A percentile compares a stretch with the other conserved stretches of the same genome.
Evolutionary conservation across 345 rosid species (phyloP).

Genomic region (Leavenworthia alabamica): DNA sequence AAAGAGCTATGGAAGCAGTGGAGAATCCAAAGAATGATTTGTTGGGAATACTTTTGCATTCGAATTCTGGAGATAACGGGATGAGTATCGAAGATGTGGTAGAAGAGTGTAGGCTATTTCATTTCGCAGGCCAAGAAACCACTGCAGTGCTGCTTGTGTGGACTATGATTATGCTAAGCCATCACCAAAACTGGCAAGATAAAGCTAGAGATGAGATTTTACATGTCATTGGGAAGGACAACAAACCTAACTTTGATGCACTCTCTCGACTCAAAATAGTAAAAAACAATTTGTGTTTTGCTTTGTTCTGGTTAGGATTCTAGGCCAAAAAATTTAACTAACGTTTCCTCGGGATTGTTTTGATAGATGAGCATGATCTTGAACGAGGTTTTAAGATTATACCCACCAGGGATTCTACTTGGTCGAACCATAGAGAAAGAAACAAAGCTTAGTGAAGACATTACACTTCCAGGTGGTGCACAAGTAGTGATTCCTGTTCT

Average conservation of each 20-base stretch:
- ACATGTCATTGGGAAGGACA: conserved; percentile 36
- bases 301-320: not conserved
- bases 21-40: conserved; percentile 34
- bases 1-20: conserved; percentile 31
- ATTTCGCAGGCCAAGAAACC: conserved; percentile 69
- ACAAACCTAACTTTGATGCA: conserved; percentile 30
- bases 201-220: conserved; percentile 62
- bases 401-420: conserved; percentile 26
- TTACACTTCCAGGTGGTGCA: conserved; percentile 36
- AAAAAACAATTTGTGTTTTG: not conserved
- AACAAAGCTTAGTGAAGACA: conserved; percentile 37
- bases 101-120: conserved; percentile 65
- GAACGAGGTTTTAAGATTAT: conserved; percentile 33
- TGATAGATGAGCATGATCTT: conserved; percentile 29
- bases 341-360: not conserved
- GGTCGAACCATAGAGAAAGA: conserved; percentile 28
- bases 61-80: conserved; percentile 26
- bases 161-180: conserved; percentile 52
- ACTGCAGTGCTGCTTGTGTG: conserved; percentile 58
- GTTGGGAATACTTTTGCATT: conserved; percentile 40
- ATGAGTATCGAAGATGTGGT: conserved; percentile 48
- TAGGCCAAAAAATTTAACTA: not conserved
- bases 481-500: conserved; percentile 24
- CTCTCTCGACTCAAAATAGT: conserved; percentile 47
- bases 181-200: conserved; percentile 57